Evolutionary conservation across 805 yeast genomes (phyloP), one percentile per base, ranked within the genome.

Genomic region (Kodamaea jinghongensis): DNA sequence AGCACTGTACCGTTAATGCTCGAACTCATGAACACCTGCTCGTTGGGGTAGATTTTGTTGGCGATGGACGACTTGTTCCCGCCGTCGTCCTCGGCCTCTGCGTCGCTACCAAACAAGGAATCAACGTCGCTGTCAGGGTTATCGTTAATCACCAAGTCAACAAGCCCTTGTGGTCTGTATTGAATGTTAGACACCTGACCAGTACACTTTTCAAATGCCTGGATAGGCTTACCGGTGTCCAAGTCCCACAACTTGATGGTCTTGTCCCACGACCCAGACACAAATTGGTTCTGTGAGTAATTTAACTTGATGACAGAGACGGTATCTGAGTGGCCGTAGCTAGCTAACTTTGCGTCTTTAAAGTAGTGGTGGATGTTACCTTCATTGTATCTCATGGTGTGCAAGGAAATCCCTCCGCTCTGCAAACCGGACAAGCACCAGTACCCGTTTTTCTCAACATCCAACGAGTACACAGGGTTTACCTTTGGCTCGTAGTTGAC

Each of bases 191-290:
- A 82, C 2, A 91, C 69, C 56, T 93, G 97, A 2, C 96, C 93
- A 0, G 85, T 69, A 23, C 81, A 70, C 1, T 79, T 81, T 2
- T 59, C 51, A 54, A 71, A 87, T 17, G 71, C 58, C 9, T 71
- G 71, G 2, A 70, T 53, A 7, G 69, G 57, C 12, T 66, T 60
- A 1, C 97, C 96, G 0, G 83, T 75, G 48, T 86, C 75, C 44
- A 93, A 67, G 61, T 93, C 99, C 96, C 97, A 91, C 47, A 82
- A 78, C 5, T 79, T 59, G 1, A 91, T 73, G 14, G 75, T 68
- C 60, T 78, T 83, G 64, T 93, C 99, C 99, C 98, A 93, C 12
- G 88, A 75, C 0, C 96, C 97, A 37, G 93, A 81, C 13, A 91
- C 50, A 34, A 89, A 81, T 32, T 66, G 62, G 32, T 74, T 74